phyloP scores from a whole-genome alignment of 2,329 filamentous ascomycete genomes.

The Furcasterigmium sp. region DNA sequence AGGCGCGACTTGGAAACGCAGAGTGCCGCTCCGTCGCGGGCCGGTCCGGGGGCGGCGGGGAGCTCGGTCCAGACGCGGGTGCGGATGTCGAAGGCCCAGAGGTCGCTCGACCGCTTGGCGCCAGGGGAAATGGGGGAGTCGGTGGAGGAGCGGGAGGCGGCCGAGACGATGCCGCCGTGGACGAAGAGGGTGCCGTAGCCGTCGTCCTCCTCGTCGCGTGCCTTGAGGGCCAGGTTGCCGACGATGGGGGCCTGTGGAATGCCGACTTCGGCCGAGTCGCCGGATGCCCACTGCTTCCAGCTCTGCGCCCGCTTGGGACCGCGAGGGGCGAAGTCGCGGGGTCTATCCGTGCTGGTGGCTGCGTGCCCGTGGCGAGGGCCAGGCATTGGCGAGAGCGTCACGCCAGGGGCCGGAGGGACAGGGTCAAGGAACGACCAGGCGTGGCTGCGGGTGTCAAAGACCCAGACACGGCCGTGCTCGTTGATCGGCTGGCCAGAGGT shows the following conservation, averaged over 20 bases:
- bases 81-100: constrained; percentile 73
- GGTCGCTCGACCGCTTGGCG: constrained; percentile 57
- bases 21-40: constrained; percentile 63
- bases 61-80: constrained; percentile 62
- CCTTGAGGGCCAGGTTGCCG: constrained; percentile 50
- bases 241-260: constrained; percentile 56
- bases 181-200: constrained; percentile 67
- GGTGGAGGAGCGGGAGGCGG: background rate
- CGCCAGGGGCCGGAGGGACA: constrained; percentile 34
- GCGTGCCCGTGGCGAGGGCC: constrained; percentile 67
- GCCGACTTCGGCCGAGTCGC: constrained; percentile 47
- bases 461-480: constrained; percentile 71
- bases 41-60: constrained; percentile 59
- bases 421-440: constrained; percentile 64
- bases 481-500: constrained; percentile 54
- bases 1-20: constrained; percentile 58
- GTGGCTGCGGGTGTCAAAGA: constrained; percentile 60
- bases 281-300: constrained; percentile 52
- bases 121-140: constrained; percentile 37
- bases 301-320: constrained; percentile 31
- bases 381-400: constrained; percentile 41
- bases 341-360: constrained; percentile 51
- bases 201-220: constrained; percentile 54
- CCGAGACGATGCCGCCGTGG: constrained; percentile 54
- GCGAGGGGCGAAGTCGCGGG: constrained; percentile 39